Evolutionary conservation across 305 asterid species (phyloP), one percentile per base, ranked within the genome.

Genomic region (Stenogyne calaminthoides): DNA sequence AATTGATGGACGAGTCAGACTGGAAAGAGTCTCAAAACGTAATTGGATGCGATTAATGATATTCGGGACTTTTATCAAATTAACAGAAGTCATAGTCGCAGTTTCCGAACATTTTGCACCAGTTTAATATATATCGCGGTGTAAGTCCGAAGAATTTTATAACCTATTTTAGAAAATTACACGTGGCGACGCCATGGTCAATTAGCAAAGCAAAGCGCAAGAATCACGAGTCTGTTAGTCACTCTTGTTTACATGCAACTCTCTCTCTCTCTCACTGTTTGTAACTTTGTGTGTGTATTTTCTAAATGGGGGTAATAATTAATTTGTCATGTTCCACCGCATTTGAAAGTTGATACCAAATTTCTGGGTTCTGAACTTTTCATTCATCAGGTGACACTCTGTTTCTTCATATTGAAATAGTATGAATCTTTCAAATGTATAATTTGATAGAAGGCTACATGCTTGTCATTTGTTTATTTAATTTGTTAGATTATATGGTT

Each of bases 161-260:
- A n/a, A n/a, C 1, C 15, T 32, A 3, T 49, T 15, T n/a, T 47
- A 47, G 20, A 15, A 7, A 51, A 55, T 20, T 6, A 57, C 73
- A 67, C 68, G 78, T 65, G 73, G 78, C 74, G 49, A 58, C 62
- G 52, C 63, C 69, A 66, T 27, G 29, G 19, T 71, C 44, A 8
- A 19, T 12, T 14, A 12, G 54, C 25, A 16, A 44, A 44, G 5
- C 58, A 52, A 3, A 16, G 12, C 65, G 39, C 63, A 9, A 34
- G 10, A 51, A 22, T 63, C 56, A 52, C 55, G 71, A 15, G 0
- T 52, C 51, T 44, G 16, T 11, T 44, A 10, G 4, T 25, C 29
- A 25, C 29, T 25, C 29, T 25, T 25, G 29, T 25, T 25, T 1
- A 25, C 29, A 25, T 25, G 3, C 29, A 25, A 25, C 0, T 22